phyloP scores from a whole-genome alignment of 257 asterid species.

The Cynanchum wilfordii region DNA sequence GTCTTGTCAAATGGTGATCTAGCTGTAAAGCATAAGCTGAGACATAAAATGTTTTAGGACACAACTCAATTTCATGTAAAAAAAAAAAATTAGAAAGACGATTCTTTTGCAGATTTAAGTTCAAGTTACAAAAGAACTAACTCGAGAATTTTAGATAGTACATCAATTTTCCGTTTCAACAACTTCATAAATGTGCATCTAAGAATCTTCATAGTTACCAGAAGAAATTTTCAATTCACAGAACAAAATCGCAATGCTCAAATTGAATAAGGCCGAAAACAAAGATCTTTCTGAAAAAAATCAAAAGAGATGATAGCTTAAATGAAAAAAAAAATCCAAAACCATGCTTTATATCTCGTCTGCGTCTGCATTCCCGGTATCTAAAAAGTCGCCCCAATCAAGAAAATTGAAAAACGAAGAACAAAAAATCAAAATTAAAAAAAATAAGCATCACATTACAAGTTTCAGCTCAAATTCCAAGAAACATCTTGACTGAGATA shows the following conservation, averaged over 20 bases:
- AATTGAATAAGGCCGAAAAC: background rate
- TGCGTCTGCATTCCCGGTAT: conserved; percentile 6
- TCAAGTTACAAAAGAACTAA: background rate
- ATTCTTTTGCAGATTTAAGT: background rate
- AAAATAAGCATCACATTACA: conserved; percentile 8
- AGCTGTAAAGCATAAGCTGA: conserved; percentile 4
- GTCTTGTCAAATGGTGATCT: background rate
- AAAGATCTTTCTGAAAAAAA: conserved; percentile 3
- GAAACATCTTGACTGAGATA: background rate
- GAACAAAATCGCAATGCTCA: background rate
- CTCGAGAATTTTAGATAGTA: background rate
- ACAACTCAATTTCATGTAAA: background rate
- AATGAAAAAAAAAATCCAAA: conserved; percentile 4
- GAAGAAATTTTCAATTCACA: background rate
- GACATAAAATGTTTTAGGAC: background rate
- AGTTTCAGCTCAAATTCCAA: conserved; percentile 19
- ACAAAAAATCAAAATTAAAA: background rate
- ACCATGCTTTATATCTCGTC: background rate
- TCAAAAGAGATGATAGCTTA: background rate
- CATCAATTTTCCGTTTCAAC: background rate
- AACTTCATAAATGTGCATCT: background rate
- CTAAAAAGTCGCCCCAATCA: conserved; percentile 4
- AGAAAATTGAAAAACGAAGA: conserved; percentile 15
- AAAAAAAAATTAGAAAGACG: background rate
- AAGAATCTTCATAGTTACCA: background rate